phyloP scores from a whole-genome alignment of 768 basidiomycete species.

The Thelephora aurantiotincta region DNA sequence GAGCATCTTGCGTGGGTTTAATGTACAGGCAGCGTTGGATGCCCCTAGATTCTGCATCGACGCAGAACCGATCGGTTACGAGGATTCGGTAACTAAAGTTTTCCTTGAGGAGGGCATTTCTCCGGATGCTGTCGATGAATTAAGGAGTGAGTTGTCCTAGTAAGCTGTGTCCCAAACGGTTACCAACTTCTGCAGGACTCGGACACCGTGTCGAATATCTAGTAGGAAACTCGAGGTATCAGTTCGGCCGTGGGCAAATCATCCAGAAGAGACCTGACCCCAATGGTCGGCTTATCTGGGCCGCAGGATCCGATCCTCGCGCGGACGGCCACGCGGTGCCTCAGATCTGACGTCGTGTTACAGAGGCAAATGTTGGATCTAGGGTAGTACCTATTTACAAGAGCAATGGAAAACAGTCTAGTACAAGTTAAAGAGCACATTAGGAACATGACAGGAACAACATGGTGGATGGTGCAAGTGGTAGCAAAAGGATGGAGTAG shows the following conservation, averaged over 20 bases:
- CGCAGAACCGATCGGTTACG: slow-evolving; percentile 38
- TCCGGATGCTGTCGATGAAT: slow-evolving; percentile 41
- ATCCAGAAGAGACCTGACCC: slow-evolving; percentile 66
- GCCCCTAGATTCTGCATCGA: slow-evolving; percentile 96
- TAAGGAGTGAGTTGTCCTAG: slow-evolving; percentile 38
- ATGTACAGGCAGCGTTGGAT: slow-evolving; percentile 81
- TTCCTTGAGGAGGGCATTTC: slow-evolving; percentile 81
- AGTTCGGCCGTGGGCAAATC: slow-evolving; percentile 79
- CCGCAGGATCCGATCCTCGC: slow-evolving; percentile 82
- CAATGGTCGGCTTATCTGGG: slow-evolving; percentile 77
- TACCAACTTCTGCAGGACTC: slow-evolving; percentile 40
- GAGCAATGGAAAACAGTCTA: no score
- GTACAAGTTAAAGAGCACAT: no score
- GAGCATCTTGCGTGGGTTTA: slow-evolving; percentile 80
- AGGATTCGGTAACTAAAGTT: slow-evolving; percentile 67
- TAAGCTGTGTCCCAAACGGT: background rate
- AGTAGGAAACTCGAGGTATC: slow-evolving; percentile 41
- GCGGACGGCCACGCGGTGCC: slow-evolving; percentile 80
- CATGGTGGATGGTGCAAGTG: slow-evolving; percentile 1
- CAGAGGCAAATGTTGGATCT: no score
- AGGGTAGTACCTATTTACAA: no score
- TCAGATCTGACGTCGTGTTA: slow-evolving; percentile 42
- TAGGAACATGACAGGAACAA: background rate
- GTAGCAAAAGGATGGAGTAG: background rate
- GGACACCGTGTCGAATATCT: slow-evolving; percentile 70